phyloP scores from a whole-genome alignment of 2,329 filamentous ascomycete species.

The Colletotrichum sp. region DNA sequence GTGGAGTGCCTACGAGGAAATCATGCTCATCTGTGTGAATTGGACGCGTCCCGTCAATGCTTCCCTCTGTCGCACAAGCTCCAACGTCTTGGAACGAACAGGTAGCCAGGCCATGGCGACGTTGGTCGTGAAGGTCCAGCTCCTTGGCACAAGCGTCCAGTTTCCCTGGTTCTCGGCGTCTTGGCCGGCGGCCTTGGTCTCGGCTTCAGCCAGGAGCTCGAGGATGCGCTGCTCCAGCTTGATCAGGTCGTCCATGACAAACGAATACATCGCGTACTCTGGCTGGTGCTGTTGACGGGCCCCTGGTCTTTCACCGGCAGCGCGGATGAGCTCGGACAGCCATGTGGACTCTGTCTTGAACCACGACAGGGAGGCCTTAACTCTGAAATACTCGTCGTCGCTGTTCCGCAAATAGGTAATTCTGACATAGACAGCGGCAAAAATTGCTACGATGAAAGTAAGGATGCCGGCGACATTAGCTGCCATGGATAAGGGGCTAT shows the following conservation, averaged over 20 bases:
- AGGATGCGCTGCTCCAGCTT: slow-evolving; percentile 49
- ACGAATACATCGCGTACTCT: slow-evolving; percentile 53
- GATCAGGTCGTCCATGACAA: slow-evolving; percentile 51
- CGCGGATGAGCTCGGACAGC: slow-evolving; percentile 46
- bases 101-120: slow-evolving; percentile 52
- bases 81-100: slow-evolving; percentile 47
- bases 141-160: slow-evolving; percentile 43
- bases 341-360: slow-evolving; percentile 54
- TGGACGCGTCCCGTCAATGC: slow-evolving; percentile 48
- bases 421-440: slow-evolving; percentile 47
- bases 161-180: slow-evolving; percentile 25
- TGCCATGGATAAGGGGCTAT: slow-evolving; percentile 50
- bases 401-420: slow-evolving; percentile 51
- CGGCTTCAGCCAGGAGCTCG: slow-evolving; percentile 49
- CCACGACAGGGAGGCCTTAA: slow-evolving; percentile 52
- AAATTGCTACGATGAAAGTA: slow-evolving; percentile 52
- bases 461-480: slow-evolving; percentile 50
- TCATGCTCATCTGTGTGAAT: slow-evolving; percentile 55
- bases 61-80: slow-evolving; percentile 51
- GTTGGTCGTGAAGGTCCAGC: slow-evolving; percentile 40
- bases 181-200: slow-evolving; percentile 32
- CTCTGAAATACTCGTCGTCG: slow-evolving; percentile 51
- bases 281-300: slow-evolving; percentile 25
- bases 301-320: slow-evolving; percentile 19
- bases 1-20: slow-evolving; percentile 40